Base-by-base conservation (phyloP, 495 filamentous ascomycete genomes). In the Xylaria grammica region DNA sequence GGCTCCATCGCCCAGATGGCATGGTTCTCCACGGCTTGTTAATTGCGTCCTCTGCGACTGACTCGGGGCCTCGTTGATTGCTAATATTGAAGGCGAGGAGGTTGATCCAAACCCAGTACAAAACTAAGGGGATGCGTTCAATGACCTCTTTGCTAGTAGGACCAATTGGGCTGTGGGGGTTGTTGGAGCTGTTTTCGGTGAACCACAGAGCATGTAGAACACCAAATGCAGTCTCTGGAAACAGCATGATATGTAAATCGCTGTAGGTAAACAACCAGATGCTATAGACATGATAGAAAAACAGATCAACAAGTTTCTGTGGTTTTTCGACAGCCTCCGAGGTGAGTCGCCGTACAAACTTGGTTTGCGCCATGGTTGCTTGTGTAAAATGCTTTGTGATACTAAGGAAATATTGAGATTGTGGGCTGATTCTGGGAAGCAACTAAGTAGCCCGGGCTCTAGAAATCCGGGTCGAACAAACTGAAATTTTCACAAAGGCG, bases 1-100 rank as follows among this genome's bases (percentile, higher is more conserved):
- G 50, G n/a, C 72, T 77, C n/a, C 85, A 68, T 9, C 74, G 71
- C 6, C 74, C 67, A 0, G 70, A 70, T 0, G 84, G 85, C 2
- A 89, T 70, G 0, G 83, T 78, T 1, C 86, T 76, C 83, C 84
- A 88, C 3, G 82, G 81, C 67, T 88, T 89, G 74, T 89, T 89
- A 66, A 84, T 63, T 0, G 40, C 24, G 62, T 87, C 84, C 66
- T 87, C 85, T 0, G 67, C 53, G 30, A 84, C 67, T 8, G 82
- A 80, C 6, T 69, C 59, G 0, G 77, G 75, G 17, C 65, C 70
- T 7, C 79, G 72, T 65, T 87, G 84, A 67, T 87, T 87, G 60
- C 74, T 69, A 29, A 84, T 62, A 50, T 69, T 65, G 65, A 81
- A 79, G 29, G 77, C 55, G 30, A 84, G 67, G 17, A 85, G 62